Evolutionary conservation across 768 basidiomycete genomes (phyloP), one percentile per base, ranked within the genome.

Genomic region (Tricholoma sp.): DNA sequence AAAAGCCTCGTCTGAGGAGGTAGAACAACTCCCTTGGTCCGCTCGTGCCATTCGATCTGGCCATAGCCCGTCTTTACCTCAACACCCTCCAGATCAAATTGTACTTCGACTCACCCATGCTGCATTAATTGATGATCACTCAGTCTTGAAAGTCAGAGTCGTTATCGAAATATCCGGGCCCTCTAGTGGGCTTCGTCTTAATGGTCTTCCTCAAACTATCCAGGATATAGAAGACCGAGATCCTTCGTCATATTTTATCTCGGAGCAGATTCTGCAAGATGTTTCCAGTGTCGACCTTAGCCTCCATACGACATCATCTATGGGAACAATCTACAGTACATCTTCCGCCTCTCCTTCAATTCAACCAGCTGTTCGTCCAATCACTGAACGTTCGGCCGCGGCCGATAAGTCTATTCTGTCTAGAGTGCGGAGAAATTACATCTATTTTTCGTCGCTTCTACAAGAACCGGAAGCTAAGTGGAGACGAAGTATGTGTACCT

Each of bases 391-490:
- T 72, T 69, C 83, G 69, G 72, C 82, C 5, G 82, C 81, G 1
- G 88, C 83, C 5, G 87, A 92, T 61, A 92, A 94, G 68, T 84
- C 87, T 3, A 89, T 98, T n/a, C 66, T 90, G 14, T 85, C 91
- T 5, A 79, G 94, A 61, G 91, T 98, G 19, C 83, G 86, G 66
- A 80, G 97, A 58, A 96, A 91, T 69, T 99, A 99, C 65, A 98
- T 98, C 54, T 98, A 98, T 71, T 98, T 99, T 70, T 95, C 95
- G 1, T 97, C 95, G 0, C 76, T 99, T 50, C 72, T 99, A 50
- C 97, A 98, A 71, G 96, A 98, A 65, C 97, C 97, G 0, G 94
- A 98, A 70, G 93, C 94, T 3, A 99, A 99, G 71, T 99, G 96
- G 96, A 86, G 86, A 66, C 79, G 86, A 66, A 91, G 90, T 92